Evolutionary conservation across 75 land plant genomes (phyloP), one percentile per base, ranked within the genome.

Genomic region (Azolla pinnata): DNA sequence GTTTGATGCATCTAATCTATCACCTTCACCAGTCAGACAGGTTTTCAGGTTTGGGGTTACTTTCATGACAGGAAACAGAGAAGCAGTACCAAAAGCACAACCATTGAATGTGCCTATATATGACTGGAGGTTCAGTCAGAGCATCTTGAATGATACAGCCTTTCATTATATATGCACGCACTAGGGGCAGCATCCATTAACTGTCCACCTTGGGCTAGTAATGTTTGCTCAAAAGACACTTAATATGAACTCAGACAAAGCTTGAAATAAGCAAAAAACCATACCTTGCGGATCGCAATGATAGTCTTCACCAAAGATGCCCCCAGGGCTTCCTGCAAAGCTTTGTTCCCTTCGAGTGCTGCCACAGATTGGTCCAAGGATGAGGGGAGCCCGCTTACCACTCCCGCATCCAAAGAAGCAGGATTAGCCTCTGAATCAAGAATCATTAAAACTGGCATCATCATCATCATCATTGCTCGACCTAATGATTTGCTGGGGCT

Each of bases 361-460:
- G 56, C 65, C 45, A 85, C 54, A 44, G 95, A 70, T 73, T 84
- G 86, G 25, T 67, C 54, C 44, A 92, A 66, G n/a, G 81, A 69
- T 60, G 31, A 68, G 29, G 97, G 97, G 75, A 92, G 55, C 48
- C 67, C 67, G 29, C 60, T 29, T 28, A 87, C 73, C 34, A 61
- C 42, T 19, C 62, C 70, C 35, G 65, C 62, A 25, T 60, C 44
- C 44, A 72, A 60, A 28, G 24, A 19, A 28, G 74, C 28, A 8
- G 97, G 97, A 59, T 92, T 79, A 47, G 57, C 62, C 17, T 78
- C 97, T 92, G 93, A 59, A 56, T 16, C 1, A 35, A 20, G 28
- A 57, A 38, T 35, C 51, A 44, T 18, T 24, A 44, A 57, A 33
- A 56, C 31, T 30, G 12, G 12, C 18, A 33, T 48, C 1, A 50